These are phyloP conservation scores for Cronartium ribicola DNA, from an alignment of 1,284 basidiomycete species.

Conservation along the genomic window DNA sequence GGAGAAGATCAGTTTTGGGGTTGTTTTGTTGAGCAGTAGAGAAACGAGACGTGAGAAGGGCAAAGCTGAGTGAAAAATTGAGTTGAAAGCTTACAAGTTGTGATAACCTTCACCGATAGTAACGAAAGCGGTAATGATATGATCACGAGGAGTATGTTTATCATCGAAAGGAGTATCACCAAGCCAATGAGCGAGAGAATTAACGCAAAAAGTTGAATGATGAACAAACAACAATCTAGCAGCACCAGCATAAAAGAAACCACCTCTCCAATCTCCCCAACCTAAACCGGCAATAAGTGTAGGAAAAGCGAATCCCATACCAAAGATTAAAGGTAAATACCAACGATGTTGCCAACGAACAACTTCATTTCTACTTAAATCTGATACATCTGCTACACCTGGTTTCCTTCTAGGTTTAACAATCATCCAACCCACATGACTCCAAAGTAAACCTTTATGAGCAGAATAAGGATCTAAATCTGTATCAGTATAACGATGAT, in stretches of 20 bases:
- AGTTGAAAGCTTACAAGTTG: slow-evolving; percentile 64
- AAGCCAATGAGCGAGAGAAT: slow-evolving; percentile 90
- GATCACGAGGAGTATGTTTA: slow-evolving; percentile 87
- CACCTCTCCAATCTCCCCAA: slow-evolving; percentile 80
- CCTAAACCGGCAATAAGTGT: slow-evolving; percentile 69
- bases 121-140: slow-evolving; percentile 76
- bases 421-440: slow-evolving; percentile 90
- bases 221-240: slow-evolving; percentile 79
- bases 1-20: background rate
- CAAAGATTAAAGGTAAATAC: slow-evolving; percentile 68
- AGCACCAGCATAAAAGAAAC: slow-evolving; percentile 79
- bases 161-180: slow-evolving; percentile 88
- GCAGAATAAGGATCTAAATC: slow-evolving; percentile 91
- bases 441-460: slow-evolving; percentile 68
- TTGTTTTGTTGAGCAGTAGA: too few species aligned
- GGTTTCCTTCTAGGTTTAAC: slow-evolving; percentile 80
- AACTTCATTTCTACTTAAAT: slow-evolving; percentile 70
- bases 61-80: background rate
- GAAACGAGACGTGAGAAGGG: slow-evolving; percentile 49
- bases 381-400: slow-evolving; percentile 80
- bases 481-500: slow-evolving; percentile 78
- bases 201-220: slow-evolving; percentile 92
- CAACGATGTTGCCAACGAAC: slow-evolving; percentile 81
- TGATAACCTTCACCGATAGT: slow-evolving; percentile 93
- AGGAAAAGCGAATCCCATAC: slow-evolving; percentile 70